Evolutionary conservation across 768 basidiomycete genomes (phyloP), one percentile per base, ranked within the genome.

Genomic region (Cystofilobasidium macerans): DNA sequence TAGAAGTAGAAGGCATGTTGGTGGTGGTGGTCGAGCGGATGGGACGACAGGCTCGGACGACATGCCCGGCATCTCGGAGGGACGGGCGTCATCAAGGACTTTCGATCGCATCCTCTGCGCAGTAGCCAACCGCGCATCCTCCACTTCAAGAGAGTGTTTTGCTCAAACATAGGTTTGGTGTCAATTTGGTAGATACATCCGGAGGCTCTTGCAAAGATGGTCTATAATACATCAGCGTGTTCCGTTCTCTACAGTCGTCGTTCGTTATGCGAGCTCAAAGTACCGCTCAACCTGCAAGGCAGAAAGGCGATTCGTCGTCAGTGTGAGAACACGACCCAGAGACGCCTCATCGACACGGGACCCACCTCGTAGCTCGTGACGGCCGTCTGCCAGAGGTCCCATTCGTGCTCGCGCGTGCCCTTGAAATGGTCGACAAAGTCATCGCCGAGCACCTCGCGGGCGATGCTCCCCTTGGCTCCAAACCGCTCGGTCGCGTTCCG

Each of bases 361-460:
- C 51, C 28, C 28, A 60, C 58, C 61, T 94, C 93, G 92, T 89
- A 97, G 74, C 83, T 86, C 14, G 93, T 95, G 43, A 94, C 90
- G 2, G 90, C 89, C 71, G 85, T 82, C 70, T 90, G 87, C 86
- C 88, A 93, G 30, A 87, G 71, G 61, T 80, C 84, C 64, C 93
- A 84, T 74, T 94, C 92, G 74, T 97, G 87, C 75, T 89, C 83
- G 71, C 94, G 83, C n/a, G 95, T 98, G 11, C 91, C 93, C 3
- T 88, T 90, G 72, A 83, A 94, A 74, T 99, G 95, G 20, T 98
- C 89, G 1, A 98, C 89, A 72, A 97, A 95, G 28, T 84, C 85
- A 72, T 91, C 79, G 0, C 93, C 94, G 64, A 98, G 84, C 47
- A 89, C 79, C 73, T 92, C 86, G 36, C 95, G 81, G 2, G 95